Evolutionary conservation across 2,329 filamentous ascomycete species (phyloP).

Genomic region (Sporothrix euskadiensis): DNA sequence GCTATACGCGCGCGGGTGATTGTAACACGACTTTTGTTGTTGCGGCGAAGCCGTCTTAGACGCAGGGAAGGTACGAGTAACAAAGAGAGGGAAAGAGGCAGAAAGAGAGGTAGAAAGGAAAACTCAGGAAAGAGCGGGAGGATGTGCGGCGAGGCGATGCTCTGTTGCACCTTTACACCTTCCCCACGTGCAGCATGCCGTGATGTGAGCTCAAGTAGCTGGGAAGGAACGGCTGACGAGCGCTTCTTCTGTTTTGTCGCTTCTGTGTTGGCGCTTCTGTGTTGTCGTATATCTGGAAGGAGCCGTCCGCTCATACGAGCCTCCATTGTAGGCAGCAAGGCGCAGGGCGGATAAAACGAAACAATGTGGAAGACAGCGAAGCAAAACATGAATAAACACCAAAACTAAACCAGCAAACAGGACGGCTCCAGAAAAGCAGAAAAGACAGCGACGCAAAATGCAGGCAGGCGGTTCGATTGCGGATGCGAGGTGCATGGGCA

Average conservation of each 20-base stretch:
- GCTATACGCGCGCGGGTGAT: not conserved
- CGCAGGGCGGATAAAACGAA: not conserved
- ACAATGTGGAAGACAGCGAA: not conserved
- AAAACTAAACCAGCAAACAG: not conserved
- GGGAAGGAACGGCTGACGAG: not conserved
- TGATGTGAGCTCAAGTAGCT: not conserved
- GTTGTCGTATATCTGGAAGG: not conserved
- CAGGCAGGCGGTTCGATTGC: not conserved
- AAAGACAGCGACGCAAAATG: constrained; percentile 6
- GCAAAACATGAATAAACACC: not conserved
- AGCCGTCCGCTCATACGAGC: not conserved
- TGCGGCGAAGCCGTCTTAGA: constrained; percentile 20
- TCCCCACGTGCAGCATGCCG: constrained; percentile 1
- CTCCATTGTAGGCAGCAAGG: not conserved
- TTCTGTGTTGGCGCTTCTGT: no score
- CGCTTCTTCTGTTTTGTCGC: not conserved
- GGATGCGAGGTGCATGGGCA: constrained; percentile 18
- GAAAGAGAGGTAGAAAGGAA: not conserved
- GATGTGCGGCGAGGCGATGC: no score
- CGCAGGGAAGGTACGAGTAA: not conserved
- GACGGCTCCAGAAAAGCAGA: not conserved
- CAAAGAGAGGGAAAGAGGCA: not conserved
- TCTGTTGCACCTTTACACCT: not conserved
- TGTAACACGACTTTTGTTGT: not conserved
- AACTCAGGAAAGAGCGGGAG: not conserved